These are phyloP conservation scores for Terfezia claveryi DNA, from an alignment of 495 filamentous ascomycete species.

Conservation along the genomic window DNA sequence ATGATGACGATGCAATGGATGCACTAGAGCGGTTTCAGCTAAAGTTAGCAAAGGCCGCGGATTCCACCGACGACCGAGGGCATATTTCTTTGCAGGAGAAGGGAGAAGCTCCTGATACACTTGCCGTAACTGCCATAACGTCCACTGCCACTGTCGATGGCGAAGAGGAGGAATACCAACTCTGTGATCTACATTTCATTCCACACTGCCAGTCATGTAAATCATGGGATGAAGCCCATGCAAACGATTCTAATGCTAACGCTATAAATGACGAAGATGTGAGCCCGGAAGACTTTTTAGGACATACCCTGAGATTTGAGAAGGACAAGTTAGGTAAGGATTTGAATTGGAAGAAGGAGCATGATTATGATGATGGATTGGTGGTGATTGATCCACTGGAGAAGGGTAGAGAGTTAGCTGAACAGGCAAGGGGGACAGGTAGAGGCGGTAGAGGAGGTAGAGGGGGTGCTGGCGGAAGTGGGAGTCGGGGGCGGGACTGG, in stretches of 20 bases:
- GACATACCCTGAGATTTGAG: slow-evolving; percentile 58
- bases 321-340: slow-evolving; percentile 86
- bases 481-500: not conserved
- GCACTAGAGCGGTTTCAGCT: slow-evolving; percentile 26
- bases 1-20: slow-evolving; percentile 11
- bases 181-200: slow-evolving; percentile 87
- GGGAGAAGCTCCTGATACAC: not conserved
- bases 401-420: slow-evolving; percentile 50
- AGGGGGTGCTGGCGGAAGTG: slow-evolving; percentile 29
- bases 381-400: slow-evolving; percentile 89
- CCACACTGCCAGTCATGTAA: slow-evolving; percentile 77
- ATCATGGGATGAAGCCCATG: slow-evolving; percentile 41
- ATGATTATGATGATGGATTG: slow-evolving; percentile 48
- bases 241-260: slow-evolving; percentile 35
- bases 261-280: slow-evolving; percentile 39
- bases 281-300: slow-evolving; percentile 26
- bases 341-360: slow-evolving; percentile 67
- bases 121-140: not conserved
- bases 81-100: not conserved
- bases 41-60: slow-evolving; percentile 45
- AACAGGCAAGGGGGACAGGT: slow-evolving; percentile 34
- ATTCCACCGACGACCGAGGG: not conserved
- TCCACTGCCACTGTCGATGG: slow-evolving; percentile 19
- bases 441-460: slow-evolving; percentile 26
- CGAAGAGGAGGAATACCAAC: slow-evolving; percentile 44